Conservation (phyloP, 306 rosid genomes). For the Prunus mira region DNA sequence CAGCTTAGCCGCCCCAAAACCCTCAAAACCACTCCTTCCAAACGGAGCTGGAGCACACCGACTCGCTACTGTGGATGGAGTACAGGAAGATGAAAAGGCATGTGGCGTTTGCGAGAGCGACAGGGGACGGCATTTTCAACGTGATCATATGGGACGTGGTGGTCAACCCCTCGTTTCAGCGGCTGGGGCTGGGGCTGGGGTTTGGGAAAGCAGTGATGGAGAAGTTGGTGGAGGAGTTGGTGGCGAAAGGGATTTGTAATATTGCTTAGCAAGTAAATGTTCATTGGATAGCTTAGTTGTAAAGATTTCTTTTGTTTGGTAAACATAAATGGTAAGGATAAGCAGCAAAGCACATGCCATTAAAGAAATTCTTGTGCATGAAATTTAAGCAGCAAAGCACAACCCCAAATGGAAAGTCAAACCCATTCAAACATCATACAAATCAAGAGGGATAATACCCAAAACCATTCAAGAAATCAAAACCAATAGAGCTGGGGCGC, state of each 20-base stretch:
- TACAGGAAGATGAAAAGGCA: slow-evolving; percentile 38
- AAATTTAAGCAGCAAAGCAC: too few relatives aligned
- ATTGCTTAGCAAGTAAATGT: slow-evolving; percentile 44
- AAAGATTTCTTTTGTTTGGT: too few relatives aligned
- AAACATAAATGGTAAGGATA: too few relatives aligned
- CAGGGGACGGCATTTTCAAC: slow-evolving; percentile 90
- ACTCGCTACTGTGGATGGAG: slow-evolving; percentile 17
- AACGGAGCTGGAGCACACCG: slow-evolving; percentile 66
- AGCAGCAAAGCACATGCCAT: too few relatives aligned
- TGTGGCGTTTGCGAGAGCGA: slow-evolving; percentile 81
- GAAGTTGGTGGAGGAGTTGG: slow-evolving; percentile 27
- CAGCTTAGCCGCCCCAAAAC: too few relatives aligned
- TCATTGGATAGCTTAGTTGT: too few relatives aligned
- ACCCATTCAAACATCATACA: too few relatives aligned
- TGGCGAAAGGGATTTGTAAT: slow-evolving; percentile 50
- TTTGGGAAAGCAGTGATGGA: slow-evolving; percentile 71
- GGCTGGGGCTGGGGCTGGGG: slow-evolving; percentile 39
- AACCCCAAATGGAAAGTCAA: too few relatives aligned
- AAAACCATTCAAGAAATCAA: too few relatives aligned
- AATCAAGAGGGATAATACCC: too few relatives aligned
- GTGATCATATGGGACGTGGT: slow-evolving; percentile 93
- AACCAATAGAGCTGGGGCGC: too few relatives aligned
- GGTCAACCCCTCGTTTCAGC: slow-evolving; percentile 85
- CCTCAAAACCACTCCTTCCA: background rate
- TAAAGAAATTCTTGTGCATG: too few relatives aligned